Evolutionary conservation across 176 grass and related monocot genomes (phyloP), one percentile per base, ranked within the genome.

Genomic region (Triticum turgidum): DNA sequence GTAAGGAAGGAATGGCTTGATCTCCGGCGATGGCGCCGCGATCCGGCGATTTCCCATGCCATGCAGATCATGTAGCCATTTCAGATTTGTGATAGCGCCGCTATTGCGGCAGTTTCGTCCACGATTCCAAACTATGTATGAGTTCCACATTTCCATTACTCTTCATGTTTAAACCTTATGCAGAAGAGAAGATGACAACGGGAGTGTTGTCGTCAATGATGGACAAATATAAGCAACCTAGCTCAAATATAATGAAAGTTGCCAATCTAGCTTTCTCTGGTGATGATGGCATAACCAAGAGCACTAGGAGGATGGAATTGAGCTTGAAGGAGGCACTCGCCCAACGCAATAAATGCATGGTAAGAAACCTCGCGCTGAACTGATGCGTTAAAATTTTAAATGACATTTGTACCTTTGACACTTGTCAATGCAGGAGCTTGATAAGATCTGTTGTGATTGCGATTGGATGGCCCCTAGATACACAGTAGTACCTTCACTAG

Each of bases 391-490:
- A 4, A 77, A n/a, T 33, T 13, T 66, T 20, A 49, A 67, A 33
- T 20, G 24, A 9, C 39, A 41, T 12, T 18, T 38, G 27, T 33
- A 56, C 25, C 2, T 51, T 74, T 89, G 38, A 87, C 61, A 87
- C 14, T 38, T 52, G 49, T 8, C 27, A 18, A 58, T 90, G 79
- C 88, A 93, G 88, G 86, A 88, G 22, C 80, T 93, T 83, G 86
- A 88, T 37, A 61, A 58, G 20, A 69, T 90, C 77, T 93, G 91
- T 74, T 54, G 42, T 69, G 52, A 76, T 24, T 85, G 73, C 22
- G 65, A 88, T 21, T 93, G 88, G 88, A 77, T 83, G 58, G 82
- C 86, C 70, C 91, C 91, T 69, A 88, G 86, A 93, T 88, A 93
- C 62, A 65, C 17, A 44, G 52, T 90, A 32, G 9, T 90, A 38